Evolutionary conservation across 2,329 filamentous ascomycete genomes (phyloP).

Genomic region (Juglanconis oblonga): DNA sequence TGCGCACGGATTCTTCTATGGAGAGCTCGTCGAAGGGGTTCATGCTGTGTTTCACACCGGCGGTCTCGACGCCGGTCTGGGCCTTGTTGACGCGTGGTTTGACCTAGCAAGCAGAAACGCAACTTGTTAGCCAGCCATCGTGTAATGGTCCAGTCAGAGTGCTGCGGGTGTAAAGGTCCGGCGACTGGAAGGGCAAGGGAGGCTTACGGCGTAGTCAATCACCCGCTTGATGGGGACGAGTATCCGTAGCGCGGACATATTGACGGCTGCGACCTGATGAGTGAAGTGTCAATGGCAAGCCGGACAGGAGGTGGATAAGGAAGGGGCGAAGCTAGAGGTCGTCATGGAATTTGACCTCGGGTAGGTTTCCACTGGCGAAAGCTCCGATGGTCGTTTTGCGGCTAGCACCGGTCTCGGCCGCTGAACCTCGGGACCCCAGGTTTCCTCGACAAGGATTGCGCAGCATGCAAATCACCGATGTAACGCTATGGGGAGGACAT

Average conservation of each 20-base stretch:
- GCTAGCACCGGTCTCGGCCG: constrained; percentile 31
- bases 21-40: constrained; percentile 99
- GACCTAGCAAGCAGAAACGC: constrained; percentile 43
- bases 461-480: neutral
- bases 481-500: neutral
- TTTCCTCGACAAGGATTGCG: neutral
- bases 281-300: constrained; percentile 21
- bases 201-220: constrained; percentile 77
- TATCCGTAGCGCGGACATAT: constrained; percentile 67
- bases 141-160: too few relatives aligned
- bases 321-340: constrained; percentile 11
- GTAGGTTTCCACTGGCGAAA: neutral
- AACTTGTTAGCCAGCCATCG: neutral
- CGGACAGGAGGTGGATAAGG: constrained; percentile 14
- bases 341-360: constrained; percentile 4
- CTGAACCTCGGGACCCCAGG: neutral
- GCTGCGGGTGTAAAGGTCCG: neutral
- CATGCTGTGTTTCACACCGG: constrained; percentile 94
- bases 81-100: constrained; percentile 69
- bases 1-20: constrained; percentile 90
- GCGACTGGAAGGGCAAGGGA: neutral
- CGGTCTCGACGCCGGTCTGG: constrained; percentile 84
- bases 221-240: constrained; percentile 80
- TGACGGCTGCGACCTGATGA: constrained; percentile 21
- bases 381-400: constrained; percentile 23